Base-by-base conservation (phyloP, 2,329 filamentous ascomycete genomes). In the Alternaria triticimaculans region DNA sequence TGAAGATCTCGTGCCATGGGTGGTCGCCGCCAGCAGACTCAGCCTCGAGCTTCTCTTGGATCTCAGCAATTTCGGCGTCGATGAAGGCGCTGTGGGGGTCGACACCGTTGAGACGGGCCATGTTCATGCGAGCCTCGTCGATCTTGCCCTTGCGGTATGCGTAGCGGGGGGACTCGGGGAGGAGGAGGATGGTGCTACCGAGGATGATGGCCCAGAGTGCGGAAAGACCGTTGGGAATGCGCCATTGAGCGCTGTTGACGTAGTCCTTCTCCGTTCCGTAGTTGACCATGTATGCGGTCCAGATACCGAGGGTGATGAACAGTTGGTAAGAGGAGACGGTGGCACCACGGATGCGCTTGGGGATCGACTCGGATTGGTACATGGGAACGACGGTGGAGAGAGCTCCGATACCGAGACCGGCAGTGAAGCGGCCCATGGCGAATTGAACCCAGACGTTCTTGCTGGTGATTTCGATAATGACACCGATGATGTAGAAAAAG, bases 221-320 rank as follows among this genome's bases (percentile, higher is more conserved):
- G 3, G 84, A 87, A 11, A 89, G 75, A 4, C 87, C 87, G 78
- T 88, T 86, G 58, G 90, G 87, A 33, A 91, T 87, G 63, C 89
- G 84, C 89, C 89, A 92, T 37, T 86, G 28, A 81, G 83, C 60
- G 84, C 84, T 83, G 53, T 85, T 84, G 67, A 76, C 80, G 8
- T 67, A 58, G 62, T 81, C 82, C 12, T 80, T 80, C 62, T 86
- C 80, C 12, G 89, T 91, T 15, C 88, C 88, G 72, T 82, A 90
- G 77, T 91, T 89, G 75, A 84, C 82, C 76, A 81, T 78, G 66
- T 81, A 81, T 0, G 81, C 84, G 18, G 84, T 78, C 69, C 82
- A 89, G 75, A 92, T 91, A 65, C 90, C 90, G 30, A 91, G 81
- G 0, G 89, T 92, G 74, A 92, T 89, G 75, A 90, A 86, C 7